Conservation (phyloP, 2,329 filamentous ascomycete genomes). For the Elsinoe batatas region DNA sequence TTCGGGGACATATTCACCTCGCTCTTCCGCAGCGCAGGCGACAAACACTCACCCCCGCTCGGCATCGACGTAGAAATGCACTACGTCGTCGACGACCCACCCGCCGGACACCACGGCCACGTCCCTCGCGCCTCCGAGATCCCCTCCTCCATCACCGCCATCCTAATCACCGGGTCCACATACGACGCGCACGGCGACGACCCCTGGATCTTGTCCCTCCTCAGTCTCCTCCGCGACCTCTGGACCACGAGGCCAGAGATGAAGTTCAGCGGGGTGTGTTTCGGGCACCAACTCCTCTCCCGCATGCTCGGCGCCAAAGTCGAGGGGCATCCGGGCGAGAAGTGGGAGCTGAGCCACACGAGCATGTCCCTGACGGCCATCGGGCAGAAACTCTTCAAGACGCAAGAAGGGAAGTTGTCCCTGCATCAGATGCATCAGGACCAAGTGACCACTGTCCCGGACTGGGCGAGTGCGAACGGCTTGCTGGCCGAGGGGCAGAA, state of each 20-base stretch:
- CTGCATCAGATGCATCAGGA: constrained; percentile 42
- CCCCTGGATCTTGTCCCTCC: constrained; percentile 35
- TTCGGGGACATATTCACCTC: constrained; percentile 47
- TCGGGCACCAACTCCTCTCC: constrained; percentile 40
- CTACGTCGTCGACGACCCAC: constrained; percentile 39
- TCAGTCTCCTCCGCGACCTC: constrained; percentile 40
- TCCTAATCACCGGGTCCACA: constrained; percentile 39
- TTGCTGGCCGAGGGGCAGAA: constrained; percentile 33
- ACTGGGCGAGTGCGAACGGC: constrained; percentile 18
- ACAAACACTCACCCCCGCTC: constrained; percentile 43
- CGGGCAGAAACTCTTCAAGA: constrained; percentile 34
- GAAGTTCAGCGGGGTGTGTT: constrained; percentile 40
- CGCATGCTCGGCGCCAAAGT: constrained; percentile 35
- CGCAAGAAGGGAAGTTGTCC: constrained; percentile 26
- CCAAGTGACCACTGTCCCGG: constrained; percentile 31
- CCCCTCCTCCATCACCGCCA: constrained; percentile 30
- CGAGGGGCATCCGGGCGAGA: constrained; percentile 28
- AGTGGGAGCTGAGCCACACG: constrained; percentile 41
- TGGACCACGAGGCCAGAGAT: constrained; percentile 44
- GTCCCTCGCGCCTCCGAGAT: constrained; percentile 42
- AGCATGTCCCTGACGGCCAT: constrained; percentile 31
- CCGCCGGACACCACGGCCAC: constrained; percentile 24
- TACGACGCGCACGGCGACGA: constrained; percentile 40
- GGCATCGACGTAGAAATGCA: constrained; percentile 46
- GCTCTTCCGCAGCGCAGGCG: constrained; percentile 43